Evolutionary conservation across 176 grass and related monocot genomes (phyloP), one percentile per base, ranked within the genome.

Genomic region (Zoysia japonica): DNA sequence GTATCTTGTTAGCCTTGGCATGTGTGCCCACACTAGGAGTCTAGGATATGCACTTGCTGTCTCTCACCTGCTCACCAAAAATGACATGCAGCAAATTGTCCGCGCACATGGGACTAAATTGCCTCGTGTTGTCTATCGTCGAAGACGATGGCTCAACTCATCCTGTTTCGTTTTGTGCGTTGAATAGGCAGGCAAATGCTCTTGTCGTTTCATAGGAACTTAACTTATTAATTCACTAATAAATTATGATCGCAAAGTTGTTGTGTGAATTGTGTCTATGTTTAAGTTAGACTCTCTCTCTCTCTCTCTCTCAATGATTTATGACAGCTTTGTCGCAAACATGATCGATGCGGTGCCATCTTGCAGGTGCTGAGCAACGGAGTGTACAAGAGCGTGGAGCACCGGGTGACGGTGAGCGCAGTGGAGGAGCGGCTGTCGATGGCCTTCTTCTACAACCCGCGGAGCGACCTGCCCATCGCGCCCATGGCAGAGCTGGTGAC

Each of bases 391-490:
- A 97, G 93, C 79, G 90, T 90, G 72, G 90, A 90, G 76, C 93
- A 97, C 70, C 85, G 93, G 11, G 93, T 97, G 78, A 83, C 75
- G 9, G 93, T 88, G 69, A 91, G 83, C 68, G 59, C 89, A 14
- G 61, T 20, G 55, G 72, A 81, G 13, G 88, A 92, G 11, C 82
- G 93, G 71, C 82, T 96, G 57, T 96, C 93, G 2, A 55, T 92
- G 67, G 93, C 93, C 9, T 81, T 93, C 67, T 96, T 96, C 90
- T 96, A 93, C 90, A 96, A 96, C 75, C 90, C 90, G 15, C 78
- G 75, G 28, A 81, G 87, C 55, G 88, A 96, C 75, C 66, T 96
- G 42, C 76, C 51, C 28, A 40, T 96, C 16, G 85, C 65, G 63
- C 93, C 93, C 2, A 78, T 92, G 55, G 8, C 72, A 7, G 78